Base-by-base conservation (phyloP, 2,329 filamentous ascomycete genomes). In the Zarea fungicola region DNA sequence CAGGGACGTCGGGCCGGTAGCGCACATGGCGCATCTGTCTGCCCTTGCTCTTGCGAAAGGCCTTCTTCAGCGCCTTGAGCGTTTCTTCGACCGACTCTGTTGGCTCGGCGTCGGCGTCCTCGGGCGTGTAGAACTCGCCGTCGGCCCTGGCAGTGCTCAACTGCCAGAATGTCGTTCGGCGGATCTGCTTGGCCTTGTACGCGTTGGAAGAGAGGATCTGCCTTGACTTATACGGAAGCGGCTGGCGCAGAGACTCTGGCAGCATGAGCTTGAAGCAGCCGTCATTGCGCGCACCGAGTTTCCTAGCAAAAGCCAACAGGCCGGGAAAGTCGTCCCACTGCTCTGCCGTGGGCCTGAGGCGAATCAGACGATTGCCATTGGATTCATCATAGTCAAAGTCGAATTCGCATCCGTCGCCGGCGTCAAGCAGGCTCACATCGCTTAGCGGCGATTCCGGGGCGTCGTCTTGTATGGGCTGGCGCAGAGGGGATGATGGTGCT, bases 231-330 rank as follows among this genome's bases (percentile, higher is more conserved):
- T 61, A 56, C 6, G 66, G 66, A 1, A 69, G 56, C 1, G 61
- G 54, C 4, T 61, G 64, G 21, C 59, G 53, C 18, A 68, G 53
- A 35, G 59, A 58, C 7, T 56, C 45, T 2, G 66, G 66, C 13
- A 69, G 58, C 21, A 64, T 49, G 6, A 68, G 61, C 53, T 69
- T 69, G 56, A 69, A 69, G 58, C 66, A 69, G 23, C 66, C 66
- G 31, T 69, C 63, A 3, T 54, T 52, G 11, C 60, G 56, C 19
- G 63, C 65, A 16, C 64, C 59, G 2, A 61, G 61, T 8, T 51
- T 54, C 31, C 56, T 57, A 5, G 66, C 66, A 49, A 62, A 62
- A 16, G 60, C 54, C n/a, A 69, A 58, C 29, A 69, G 57, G 16
- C 62, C 53, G 3, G 66, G 60, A 28, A 69, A 69, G 44, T 69